phyloP scores from a whole-genome alignment of 2,329 filamentous ascomycete species.

The Aspergillus phoenicis region DNA sequence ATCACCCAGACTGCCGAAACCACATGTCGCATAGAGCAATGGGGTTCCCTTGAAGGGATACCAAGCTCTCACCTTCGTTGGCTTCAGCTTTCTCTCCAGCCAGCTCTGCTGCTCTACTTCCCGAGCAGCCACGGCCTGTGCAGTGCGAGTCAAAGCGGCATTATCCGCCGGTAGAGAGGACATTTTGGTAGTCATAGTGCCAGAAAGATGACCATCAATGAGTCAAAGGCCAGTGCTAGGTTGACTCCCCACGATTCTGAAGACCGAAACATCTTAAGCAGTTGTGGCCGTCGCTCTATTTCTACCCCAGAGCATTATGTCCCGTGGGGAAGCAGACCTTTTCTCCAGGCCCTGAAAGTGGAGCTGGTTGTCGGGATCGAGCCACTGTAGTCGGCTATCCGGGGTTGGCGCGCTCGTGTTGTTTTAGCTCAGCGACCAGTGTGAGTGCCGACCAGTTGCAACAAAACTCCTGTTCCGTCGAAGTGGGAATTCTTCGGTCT shows the following conservation, averaged over 20 bases:
- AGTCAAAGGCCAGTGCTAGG: no score
- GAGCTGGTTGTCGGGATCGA: background rate
- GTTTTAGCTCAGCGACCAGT: no score
- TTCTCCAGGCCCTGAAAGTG: slow-evolving; percentile 17
- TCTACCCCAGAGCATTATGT: slow-evolving; percentile 21
- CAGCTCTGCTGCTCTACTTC: slow-evolving; percentile 28
- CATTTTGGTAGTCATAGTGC: no score
- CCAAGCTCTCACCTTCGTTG: slow-evolving; percentile 37
- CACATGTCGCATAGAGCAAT: slow-evolving; percentile 43
- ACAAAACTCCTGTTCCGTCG: no score
- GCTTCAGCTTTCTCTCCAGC: slow-evolving; percentile 42
- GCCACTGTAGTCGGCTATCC: background rate
- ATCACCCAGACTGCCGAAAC: slow-evolving; percentile 46
- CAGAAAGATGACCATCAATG: no score
- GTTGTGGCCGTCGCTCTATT: slow-evolving; percentile 16
- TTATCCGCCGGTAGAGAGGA: no score
- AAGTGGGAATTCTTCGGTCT: no score
- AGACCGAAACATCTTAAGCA: no score
- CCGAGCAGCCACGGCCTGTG: no score
- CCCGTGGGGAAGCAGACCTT: slow-evolving; percentile 17
- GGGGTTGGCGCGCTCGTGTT: background rate
- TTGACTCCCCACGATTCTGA: no score
- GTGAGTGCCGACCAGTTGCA: no score
- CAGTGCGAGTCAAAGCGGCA: no score
- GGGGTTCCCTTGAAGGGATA: slow-evolving; percentile 43